Percentiles rank a stretch among this genome's conserved stretches.
phyloP scores from a whole-genome alignment of 2,329 filamentous ascomycete genomes.

The Ceratocystis colombiana region DNA sequence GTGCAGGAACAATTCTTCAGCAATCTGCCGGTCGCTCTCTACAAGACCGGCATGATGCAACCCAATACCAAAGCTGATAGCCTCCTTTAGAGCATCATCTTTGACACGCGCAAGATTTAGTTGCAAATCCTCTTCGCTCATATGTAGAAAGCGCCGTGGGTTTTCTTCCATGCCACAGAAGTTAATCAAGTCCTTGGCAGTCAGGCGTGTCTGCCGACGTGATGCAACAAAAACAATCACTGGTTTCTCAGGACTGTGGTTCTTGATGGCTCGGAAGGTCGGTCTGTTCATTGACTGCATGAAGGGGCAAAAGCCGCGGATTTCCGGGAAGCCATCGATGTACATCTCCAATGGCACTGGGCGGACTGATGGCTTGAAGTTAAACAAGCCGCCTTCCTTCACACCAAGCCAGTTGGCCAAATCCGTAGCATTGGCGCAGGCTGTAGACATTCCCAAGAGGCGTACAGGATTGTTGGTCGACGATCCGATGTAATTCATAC shows the following conservation, averaged over 20 bases:
- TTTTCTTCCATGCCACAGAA: constrained; percentile 98
- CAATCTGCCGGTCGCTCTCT: constrained; percentile 80
- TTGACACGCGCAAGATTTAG: constrained; percentile 82
- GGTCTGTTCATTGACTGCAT: constrained; percentile 99
- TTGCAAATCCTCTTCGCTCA: constrained; percentile 89
- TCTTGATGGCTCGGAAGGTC: constrained; percentile 92
- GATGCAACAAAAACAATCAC: constrained; percentile 98
- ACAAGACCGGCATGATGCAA: constrained; percentile 95
- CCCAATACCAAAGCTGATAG: constrained; percentile 94
- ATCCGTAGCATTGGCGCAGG: constrained; percentile 90
- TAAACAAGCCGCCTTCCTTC: constrained; percentile 78
- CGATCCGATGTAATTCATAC: constrained; percentile 97
- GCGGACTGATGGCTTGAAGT: constrained; percentile 92
- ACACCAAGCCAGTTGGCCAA: constrained; percentile 95
- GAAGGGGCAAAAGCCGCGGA: constrained; percentile 86
- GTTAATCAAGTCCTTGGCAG: constrained; percentile 92
- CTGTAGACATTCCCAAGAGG: constrained; percentile 96
- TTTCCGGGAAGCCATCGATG: constrained; percentile 94
- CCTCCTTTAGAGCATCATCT: constrained; percentile 83
- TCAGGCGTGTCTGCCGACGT: constrained; percentile 84
- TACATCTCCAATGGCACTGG: constrained; percentile 93
- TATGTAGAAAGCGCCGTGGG: constrained; percentile 79
- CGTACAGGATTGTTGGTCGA: constrained; percentile 83
- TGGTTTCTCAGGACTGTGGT: constrained; percentile 88
- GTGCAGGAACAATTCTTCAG: constrained; percentile 90